Base-by-base conservation (phyloP, 768 basidiomycete genomes). In the Boletus reticuloceps region DNA sequence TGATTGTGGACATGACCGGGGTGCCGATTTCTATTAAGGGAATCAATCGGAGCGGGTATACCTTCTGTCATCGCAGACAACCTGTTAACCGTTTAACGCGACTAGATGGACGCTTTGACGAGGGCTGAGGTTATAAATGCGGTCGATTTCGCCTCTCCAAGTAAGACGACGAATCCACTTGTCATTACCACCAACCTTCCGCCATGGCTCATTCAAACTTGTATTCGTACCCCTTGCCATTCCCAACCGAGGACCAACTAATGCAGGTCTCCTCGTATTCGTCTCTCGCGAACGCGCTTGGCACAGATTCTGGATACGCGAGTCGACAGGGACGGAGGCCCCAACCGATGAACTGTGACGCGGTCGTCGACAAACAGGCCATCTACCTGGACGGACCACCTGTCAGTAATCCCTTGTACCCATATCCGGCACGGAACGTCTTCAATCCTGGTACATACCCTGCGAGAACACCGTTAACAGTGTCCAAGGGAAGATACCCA, bases 341-440 rank as follows among this genome's bases (percentile, higher is more conserved):
- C 6, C 29, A 11, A 50, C 37, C 16, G 19, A 32, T 47, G 13
- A 51, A 37, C 12, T 38, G 48, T 44, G 43, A 65, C 42, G n/a
- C 32, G 51, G 46, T 55, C 36, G 37, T 40, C 41, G 52, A 56
- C 20, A 42, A 51, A 38, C 51, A 49, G 48, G 7, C 57, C 17
- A 60, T 70, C 38, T 70, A 68, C 40, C 22, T 54, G 12, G 27
- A 52, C 13, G 45, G 16, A 9, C 53, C 58, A 27, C 68, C 66
- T 8, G 40, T 66, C 54, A 58, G 25, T 9, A 64, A 54, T 19
- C 57, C 60, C 27, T 49, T 55, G 22, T 72, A 70, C 49, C 69
- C 69, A 39, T 70, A 70, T 39, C 70, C 68, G 5, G 66, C 59
- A 27, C 59, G 69, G 29, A 72, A 70, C 47, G 58, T 69, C 29